Percentiles rank a stretch among this genome's conserved stretches.
phyloP scores from a whole-genome alignment of 2,329 filamentous ascomycete species.

The Alternaria conjuncta region DNA sequence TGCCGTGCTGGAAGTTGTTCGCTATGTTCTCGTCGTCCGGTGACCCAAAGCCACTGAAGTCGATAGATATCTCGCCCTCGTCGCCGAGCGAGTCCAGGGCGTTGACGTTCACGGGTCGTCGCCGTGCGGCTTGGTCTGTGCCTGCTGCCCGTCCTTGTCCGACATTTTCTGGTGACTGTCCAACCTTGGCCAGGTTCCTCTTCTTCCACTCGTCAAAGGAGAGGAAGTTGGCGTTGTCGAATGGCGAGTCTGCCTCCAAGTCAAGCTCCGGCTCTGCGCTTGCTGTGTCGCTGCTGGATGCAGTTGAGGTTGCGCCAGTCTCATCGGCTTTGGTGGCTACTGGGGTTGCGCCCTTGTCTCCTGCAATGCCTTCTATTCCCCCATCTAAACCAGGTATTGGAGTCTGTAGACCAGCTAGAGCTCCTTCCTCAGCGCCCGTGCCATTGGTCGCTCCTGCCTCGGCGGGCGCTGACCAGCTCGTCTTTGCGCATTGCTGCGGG shows the following conservation, averaged over 20 bases:
- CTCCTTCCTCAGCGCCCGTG: constrained; percentile 15
- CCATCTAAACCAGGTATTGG: constrained; percentile 16
- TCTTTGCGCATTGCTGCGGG: constrained; percentile 76
- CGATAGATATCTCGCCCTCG: constrained; percentile 82
- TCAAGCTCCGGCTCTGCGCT: constrained; percentile 54
- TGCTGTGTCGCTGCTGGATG: constrained; percentile 13
- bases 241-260: constrained; percentile 67
- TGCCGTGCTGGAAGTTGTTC: constrained; percentile 21
- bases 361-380: constrained; percentile 5
- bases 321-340: constrained; percentile 11
- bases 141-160: constrained; percentile 61
- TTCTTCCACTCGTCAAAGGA: constrained; percentile 99
- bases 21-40: constrained; percentile 33
- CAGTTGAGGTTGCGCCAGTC: constrained; percentile 8
- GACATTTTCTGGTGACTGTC: constrained; percentile 75
- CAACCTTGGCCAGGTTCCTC: constrained; percentile 84
- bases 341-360: constrained; percentile 3
- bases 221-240: constrained; percentile 82
- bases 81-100: constrained; percentile 83
- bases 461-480: constrained; percentile 57
- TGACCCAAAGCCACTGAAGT: constrained; percentile 69
- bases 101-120: constrained; percentile 64
- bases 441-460: constrained; percentile 19
- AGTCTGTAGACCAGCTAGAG: constrained; percentile 17
- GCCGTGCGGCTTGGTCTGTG: constrained; percentile 54